These are phyloP conservation scores for Beauveria bassiana DNA, from an alignment of 2,329 filamentous ascomycete genomes.

Conservation along the genomic window DNA sequence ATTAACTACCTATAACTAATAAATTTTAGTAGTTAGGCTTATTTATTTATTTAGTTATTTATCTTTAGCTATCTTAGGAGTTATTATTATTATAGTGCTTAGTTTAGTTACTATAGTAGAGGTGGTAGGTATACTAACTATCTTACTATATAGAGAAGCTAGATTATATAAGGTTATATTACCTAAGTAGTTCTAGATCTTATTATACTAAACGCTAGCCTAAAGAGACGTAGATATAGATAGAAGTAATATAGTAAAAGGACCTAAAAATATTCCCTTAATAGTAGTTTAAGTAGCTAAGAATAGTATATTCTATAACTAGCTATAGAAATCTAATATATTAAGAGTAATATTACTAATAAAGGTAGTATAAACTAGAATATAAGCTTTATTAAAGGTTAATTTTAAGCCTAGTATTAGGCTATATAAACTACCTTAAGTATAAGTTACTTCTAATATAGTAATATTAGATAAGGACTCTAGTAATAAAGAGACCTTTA, in stretches of 20 bases:
- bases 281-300: conserved; percentile 52
- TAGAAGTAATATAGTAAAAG: conserved; percentile 57
- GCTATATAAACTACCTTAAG: conserved; percentile 31
- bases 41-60: conserved; percentile 15
- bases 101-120: background rate
- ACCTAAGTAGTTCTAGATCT: conserved; percentile 58
- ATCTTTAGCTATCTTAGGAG: background rate
- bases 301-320: conserved; percentile 51
- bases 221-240: conserved; percentile 58
- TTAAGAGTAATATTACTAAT: conserved; percentile 57
- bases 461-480: background rate
- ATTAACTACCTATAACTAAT: background rate
- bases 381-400: conserved; percentile 53
- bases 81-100: background rate
- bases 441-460: background rate
- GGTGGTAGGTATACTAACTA: conserved; percentile 35
- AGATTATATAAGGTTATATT: conserved; percentile 61
- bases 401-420: conserved; percentile 45
- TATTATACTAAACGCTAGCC: conserved; percentile 58
- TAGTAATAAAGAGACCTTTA: conserved; percentile 45
- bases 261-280: conserved; percentile 61
- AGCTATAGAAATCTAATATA: conserved; percentile 59
- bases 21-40: conserved; percentile 15
- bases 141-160: conserved; percentile 53
- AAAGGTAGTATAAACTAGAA: conserved; percentile 59